These are phyloP conservation scores for Aspergillus vadensis DNA, from an alignment of 2,329 filamentous ascomycete genomes.

Conservation along the genomic window DNA sequence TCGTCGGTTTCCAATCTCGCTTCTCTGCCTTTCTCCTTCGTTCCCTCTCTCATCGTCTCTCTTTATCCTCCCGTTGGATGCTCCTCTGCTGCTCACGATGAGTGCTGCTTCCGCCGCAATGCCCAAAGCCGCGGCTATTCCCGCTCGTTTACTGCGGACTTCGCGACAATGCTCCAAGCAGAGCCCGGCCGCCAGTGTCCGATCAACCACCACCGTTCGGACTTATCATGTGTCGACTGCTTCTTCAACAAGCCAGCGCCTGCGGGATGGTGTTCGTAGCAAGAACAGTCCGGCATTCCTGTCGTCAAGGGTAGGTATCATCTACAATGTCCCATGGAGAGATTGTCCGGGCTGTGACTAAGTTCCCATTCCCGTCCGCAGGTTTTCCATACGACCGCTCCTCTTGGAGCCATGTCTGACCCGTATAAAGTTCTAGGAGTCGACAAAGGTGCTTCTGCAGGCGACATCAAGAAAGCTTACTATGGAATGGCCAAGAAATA, in stretches of 20 bases:
- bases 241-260: conserved; percentile 28
- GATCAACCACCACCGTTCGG: conserved; percentile 38
- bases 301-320: conserved; percentile 35
- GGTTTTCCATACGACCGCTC: conserved; percentile 49
- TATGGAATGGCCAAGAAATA: conserved; percentile 97
- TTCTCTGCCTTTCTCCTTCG: background rate
- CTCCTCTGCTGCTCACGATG: conserved; percentile 35
- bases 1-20: conserved; percentile 1
- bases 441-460: conserved; percentile 72
- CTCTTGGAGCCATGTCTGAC: conserved; percentile 73
- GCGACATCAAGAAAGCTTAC: conserved; percentile 97
- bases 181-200: conserved; percentile 29
- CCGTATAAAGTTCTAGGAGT: conserved; percentile 89
- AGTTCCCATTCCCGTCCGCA: conserved; percentile 22
- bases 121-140: conserved; percentile 46
- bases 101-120: conserved; percentile 43
- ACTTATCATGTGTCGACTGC: conserved; percentile 37
- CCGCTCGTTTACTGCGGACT: conserved; percentile 45
- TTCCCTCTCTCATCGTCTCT: background rate
- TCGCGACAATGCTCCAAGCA: conserved; percentile 44
- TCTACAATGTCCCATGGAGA: background rate
- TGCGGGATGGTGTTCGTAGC: conserved; percentile 28
- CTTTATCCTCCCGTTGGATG: conserved; percentile 11
- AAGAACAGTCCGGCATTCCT: conserved; percentile 28
- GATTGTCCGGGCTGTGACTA: conserved; percentile 6